Base-by-base conservation (phyloP, 179 eudicot genomes). In the Spergularia azorica region DNA sequence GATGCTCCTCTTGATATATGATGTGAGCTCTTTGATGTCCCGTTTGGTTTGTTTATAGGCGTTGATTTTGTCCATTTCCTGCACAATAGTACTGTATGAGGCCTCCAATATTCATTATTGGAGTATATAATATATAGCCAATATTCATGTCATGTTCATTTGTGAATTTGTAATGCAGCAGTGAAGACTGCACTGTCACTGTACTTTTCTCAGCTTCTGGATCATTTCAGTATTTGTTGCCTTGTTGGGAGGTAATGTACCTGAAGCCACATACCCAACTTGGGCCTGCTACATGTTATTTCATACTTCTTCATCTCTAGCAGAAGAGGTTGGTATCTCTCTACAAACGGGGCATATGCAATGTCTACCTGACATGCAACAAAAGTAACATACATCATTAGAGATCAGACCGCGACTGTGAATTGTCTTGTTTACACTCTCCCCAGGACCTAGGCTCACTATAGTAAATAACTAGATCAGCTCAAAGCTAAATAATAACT, bases 31-130 rank as follows among this genome's bases (percentile, higher is more conserved):
- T 61, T 70, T 9, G 39, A 38, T 70, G 65, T 70, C 70, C 69
- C 62, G 38, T 43, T 77, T 77, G 54, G 70, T 62, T 63, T 61
- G 63, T 61, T 7, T 70, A 62, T 77, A 77, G 66, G 70, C 75
- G 0, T 77, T 75, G 54, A 77, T 52, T 52, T 70, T 70, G 75
- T 70, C 41, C 75, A 77, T 21, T 70, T 77, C 70, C 80, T 77
- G 75, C 36, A 76, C 8, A 43, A 56, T 48, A 71, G 55, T 32
- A 7, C 63, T 9, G 4, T 56, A 39, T 48, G n/a, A n/a, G n/a
- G n/a, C n/a, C n/a, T n/a, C n/a, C n/a, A n/a, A n/a, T n/a, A n/a
- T n/a, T n/a, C n/a, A n/a, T n/a, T n/a, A n/a, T n/a, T n/a, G n/a
- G n/a, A n/a, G n/a, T n/a, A n/a, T n/a, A n/a, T n/a, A n/a, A n/a